Percentiles rank a stretch among this genome's conserved stretches.
These are phyloP conservation scores for Leishmania martiniquensis DNA, from an alignment of 208 protist genomes.

Conservation along the genomic window DNA sequence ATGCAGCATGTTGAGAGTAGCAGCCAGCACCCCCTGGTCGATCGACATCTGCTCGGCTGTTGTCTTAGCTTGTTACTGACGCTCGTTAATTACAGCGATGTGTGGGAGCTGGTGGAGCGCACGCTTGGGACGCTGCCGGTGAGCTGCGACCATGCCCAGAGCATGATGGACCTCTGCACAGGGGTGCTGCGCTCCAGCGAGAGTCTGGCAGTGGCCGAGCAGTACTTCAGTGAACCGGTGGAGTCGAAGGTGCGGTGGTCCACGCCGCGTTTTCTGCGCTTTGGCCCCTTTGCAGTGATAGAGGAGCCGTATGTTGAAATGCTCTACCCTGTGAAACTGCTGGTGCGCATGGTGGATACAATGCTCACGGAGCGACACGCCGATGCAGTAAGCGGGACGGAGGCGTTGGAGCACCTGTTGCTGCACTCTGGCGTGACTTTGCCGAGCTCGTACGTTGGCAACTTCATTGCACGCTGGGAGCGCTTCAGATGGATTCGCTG, in stretches of 20 bases:
- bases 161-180: conserved; percentile 59
- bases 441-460: conserved; percentile 30
- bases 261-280: conserved; percentile 15
- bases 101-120: conserved; percentile 54
- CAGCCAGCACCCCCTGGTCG: conserved; percentile 31
- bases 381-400: conserved; percentile 24
- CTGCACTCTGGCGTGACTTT: conserved; percentile 35
- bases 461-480: conserved; percentile 37
- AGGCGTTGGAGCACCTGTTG: conserved; percentile 37
- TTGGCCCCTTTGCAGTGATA: conserved; percentile 39
- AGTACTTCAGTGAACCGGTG: conserved; percentile 14
- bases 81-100: conserved; percentile 66
- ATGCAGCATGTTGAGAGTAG: conserved; percentile 36
- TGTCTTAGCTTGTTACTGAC: conserved; percentile 57
- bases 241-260: conserved; percentile 12
- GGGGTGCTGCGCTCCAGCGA: conserved; percentile 41
- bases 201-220: conserved; percentile 22
- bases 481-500: conserved; percentile 35
- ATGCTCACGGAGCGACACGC: conserved; percentile 18
- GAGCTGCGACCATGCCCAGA: conserved; percentile 37
- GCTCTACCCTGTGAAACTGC: conserved; percentile 45
- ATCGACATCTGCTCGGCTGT: conserved; percentile 54
- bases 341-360: conserved; percentile 36
- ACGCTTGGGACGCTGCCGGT: conserved; percentile 34
- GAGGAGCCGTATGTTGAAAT: conserved; percentile 45